Evolutionary conservation across 139 green algal species (phyloP).

Genomic region (Chlorella sp.): DNA sequence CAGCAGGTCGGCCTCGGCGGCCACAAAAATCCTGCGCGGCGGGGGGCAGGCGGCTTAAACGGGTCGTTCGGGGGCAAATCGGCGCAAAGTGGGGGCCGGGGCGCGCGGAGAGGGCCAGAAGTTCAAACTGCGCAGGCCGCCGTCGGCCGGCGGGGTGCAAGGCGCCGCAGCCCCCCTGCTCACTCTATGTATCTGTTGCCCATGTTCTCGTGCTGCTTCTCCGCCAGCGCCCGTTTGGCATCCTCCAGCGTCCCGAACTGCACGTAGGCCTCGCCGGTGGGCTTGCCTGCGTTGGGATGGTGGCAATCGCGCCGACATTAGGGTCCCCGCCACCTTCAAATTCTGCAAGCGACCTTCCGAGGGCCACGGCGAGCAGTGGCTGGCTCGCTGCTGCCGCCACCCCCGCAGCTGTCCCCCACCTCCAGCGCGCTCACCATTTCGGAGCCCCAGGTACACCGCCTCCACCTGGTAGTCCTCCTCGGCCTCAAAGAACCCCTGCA

Average conservation of each 20-base stretch:
- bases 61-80: too few relatives aligned
- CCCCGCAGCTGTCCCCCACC: too few relatives aligned
- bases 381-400: not conserved
- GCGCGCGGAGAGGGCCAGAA: not conserved
- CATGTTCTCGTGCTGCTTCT: constrained; percentile 76
- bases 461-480: constrained; percentile 34
- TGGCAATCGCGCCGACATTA: too few relatives aligned
- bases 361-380: not conserved
- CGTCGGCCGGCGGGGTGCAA: not conserved
- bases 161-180: constrained; percentile 6
- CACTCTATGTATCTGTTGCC: constrained; percentile 90
- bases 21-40: constrained; percentile 72
- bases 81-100: not conserved
- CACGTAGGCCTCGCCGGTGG: constrained; percentile 81
- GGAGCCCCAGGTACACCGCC: constrained; percentile 35
- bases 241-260: constrained; percentile 58
- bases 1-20: constrained; percentile 60
- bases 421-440: not conserved
- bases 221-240: constrained; percentile 60
- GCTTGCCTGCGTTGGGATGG: constrained; percentile 54
- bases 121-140: not conserved
- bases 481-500: constrained; percentile 61
- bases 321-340: constrained; percentile 1
- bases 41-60: not conserved
- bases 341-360: too few relatives aligned